Base-by-base conservation (phyloP, 192 early-diverging fungal genomes). In the Coemansia sp. region DNA sequence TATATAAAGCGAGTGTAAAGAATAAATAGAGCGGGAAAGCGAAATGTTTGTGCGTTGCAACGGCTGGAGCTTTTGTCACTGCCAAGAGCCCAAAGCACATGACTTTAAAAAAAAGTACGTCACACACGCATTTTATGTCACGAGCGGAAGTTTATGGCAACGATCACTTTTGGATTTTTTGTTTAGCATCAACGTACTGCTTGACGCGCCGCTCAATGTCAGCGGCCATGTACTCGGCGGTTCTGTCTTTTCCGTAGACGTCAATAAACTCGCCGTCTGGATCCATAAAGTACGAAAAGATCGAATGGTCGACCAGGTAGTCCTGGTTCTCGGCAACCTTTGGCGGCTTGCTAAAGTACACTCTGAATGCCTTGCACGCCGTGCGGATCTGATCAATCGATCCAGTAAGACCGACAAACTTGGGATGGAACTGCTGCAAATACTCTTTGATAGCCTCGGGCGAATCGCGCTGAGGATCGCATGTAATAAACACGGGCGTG, bases 281-380 rank as follows among this genome's bases (percentile, higher is more conserved):
- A 49, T 89, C 88, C 84, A 99, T 91, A 42, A 99, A 74, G 69
- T 98, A 99, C 60, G 96, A 96, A 76, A 96, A 99, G 67, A 99
- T 99, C 38, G 92, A 93, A 66, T 99, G 96, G 59, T 99, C 96
- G 12, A 99, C 96, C 37, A 99, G 71, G 66, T 99, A 99, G 64
- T 99, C 95, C 51, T 90, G 85, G 30, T 90, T 90, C 13, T 88
- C 85, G 13, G 69, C 65, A 13, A 86, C 82, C 53, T 85, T 76
- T 17, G 94, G 95, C 27, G 96, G 96, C 38, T 90, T 87, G 59
- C 86, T 90, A 58, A 90, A 93, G 71, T 99, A 99, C 41, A 99
- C 88, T n/a, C 96, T 87, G 67, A 93, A 99, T 0, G 87, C 80
- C 75, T 93, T 94, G 41, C 94, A 94, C 2, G 89, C 84, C 23